phyloP scores from a whole-genome alignment of 192 early-diverging fungal species.

The Obelidium mucronatum region DNA sequence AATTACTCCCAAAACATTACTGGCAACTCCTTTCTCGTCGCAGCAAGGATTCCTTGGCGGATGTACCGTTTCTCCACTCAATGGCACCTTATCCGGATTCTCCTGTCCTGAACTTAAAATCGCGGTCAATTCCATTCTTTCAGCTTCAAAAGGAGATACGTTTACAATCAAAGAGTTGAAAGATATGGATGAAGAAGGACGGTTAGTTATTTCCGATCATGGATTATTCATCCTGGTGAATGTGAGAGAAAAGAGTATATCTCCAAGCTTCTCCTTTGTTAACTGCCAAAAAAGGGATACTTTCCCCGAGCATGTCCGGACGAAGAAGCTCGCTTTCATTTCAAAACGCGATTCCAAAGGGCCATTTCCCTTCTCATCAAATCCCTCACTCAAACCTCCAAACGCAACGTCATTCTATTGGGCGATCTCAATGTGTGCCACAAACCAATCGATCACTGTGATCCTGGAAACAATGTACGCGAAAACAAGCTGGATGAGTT shows the following conservation, averaged over 20 bases:
- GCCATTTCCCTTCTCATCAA: constrained; percentile 29
- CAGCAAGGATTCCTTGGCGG: constrained; percentile 70
- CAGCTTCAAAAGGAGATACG: neutral
- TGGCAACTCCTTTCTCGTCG: constrained; percentile 58
- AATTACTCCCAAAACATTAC: constrained; percentile 57
- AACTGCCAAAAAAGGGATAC: constrained; percentile 25
- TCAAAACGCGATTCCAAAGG: constrained; percentile 40
- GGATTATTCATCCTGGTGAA: constrained; percentile 78
- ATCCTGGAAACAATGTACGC: constrained; percentile 65
- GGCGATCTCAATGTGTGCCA: constrained; percentile 69
- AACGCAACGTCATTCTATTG: constrained; percentile 38
- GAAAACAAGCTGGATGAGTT: constrained; percentile 63
- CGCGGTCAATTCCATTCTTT: constrained; percentile 15
- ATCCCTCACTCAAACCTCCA: neutral
- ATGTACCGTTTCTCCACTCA: too few species aligned
- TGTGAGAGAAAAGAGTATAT: constrained; percentile 16
- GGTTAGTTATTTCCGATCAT: constrained; percentile 77
- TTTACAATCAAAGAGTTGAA: constrained; percentile 44
- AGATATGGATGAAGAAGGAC: constrained; percentile 75
- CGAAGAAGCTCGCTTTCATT: constrained; percentile 18
- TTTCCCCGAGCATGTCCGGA: constrained; percentile 32
- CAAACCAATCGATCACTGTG: constrained; percentile 74
- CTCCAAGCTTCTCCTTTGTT: neutral
- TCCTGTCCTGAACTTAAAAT: too few species aligned
- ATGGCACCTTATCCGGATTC: too few species aligned